Conservation (phyloP, 352 stramenopile genomes). For the Globisporangium ultimum region DNA sequence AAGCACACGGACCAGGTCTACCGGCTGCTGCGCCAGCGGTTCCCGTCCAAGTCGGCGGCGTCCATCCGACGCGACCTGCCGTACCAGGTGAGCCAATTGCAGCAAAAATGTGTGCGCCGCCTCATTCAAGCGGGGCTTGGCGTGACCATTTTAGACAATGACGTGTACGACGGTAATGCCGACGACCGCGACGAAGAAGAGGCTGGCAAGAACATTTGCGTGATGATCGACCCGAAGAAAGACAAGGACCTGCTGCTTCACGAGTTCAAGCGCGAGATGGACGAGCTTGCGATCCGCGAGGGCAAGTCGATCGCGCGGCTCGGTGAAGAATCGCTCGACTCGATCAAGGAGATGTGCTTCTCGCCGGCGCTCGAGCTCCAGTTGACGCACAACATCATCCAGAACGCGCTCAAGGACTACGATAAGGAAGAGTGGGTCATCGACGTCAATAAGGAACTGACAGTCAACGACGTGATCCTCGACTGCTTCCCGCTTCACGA, state of each 20-base stretch:
- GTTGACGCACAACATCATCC: conserved; percentile 87
- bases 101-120: conserved; percentile 79
- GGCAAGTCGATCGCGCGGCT: conserved; percentile 59
- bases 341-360: conserved; percentile 82
- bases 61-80: conserved; percentile 69
- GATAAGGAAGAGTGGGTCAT: conserved; percentile 88
- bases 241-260: conserved; percentile 76
- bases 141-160: conserved; percentile 73
- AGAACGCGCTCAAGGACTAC: conserved; percentile 84
- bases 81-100: conserved; percentile 64
- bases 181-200: conserved; percentile 45
- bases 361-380: conserved; percentile 82
- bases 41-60: conserved; percentile 62
- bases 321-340: conserved; percentile 75
- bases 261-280: conserved; percentile 87
- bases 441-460: conserved; percentile 82
- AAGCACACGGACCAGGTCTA: conserved; percentile 81
- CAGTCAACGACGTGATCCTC: conserved; percentile 69
- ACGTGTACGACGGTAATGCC: conserved; percentile 41
- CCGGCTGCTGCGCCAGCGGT: conserved; percentile 53
- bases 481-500: conserved; percentile 85
- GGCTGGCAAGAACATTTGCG: conserved; percentile 63
- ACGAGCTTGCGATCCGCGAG: conserved; percentile 81
- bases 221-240: conserved; percentile 83
- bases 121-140: conserved; percentile 78